Percentiles rank a stretch among this genome's conserved stretches.
Evolutionary conservation across 2,329 filamentous ascomycete genomes (phyloP).

Genomic region (Monosporascus sp.): DNA sequence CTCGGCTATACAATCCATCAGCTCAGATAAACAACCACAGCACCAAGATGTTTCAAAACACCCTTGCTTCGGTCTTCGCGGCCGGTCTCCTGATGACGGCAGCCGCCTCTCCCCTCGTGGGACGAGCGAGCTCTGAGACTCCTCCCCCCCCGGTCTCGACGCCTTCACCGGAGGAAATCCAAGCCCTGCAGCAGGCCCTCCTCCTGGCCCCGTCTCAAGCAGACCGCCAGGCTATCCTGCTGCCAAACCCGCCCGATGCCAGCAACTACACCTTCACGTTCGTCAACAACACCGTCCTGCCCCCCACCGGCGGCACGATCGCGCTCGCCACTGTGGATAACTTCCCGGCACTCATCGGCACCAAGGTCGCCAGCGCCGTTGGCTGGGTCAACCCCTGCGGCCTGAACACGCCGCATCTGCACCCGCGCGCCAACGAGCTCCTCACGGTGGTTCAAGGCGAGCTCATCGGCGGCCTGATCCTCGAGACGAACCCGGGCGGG

Average conservation of each 20-base stretch:
- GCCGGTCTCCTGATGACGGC: neutral
- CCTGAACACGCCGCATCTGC: constrained; percentile 38
- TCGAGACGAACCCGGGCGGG: constrained; percentile 22
- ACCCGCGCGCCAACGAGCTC: constrained; percentile 36
- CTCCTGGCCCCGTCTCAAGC: neutral
- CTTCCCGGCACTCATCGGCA: constrained; percentile 38
- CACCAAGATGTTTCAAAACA: neutral
- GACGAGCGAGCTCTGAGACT: neutral
- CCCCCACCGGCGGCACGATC: constrained; percentile 9
- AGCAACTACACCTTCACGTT: constrained; percentile 17
- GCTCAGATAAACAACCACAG: neutral
- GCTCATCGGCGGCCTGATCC: constrained; percentile 31
- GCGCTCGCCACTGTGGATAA: constrained; percentile 14
- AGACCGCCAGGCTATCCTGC: neutral
- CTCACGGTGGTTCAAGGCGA: constrained; percentile 33
- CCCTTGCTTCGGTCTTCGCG: neutral
- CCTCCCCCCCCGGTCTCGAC: neutral
- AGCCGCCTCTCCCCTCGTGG: neutral
- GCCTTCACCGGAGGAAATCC: neutral
- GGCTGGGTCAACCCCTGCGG: constrained; percentile 39
- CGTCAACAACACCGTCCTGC: constrained; percentile 12
- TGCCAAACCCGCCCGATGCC: neutral
- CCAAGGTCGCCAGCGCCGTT: constrained; percentile 34
- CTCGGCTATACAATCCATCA: neutral
- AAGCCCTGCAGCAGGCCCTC: neutral